Base-by-base conservation (phyloP, 2,329 filamentous ascomycete genomes). In the Colletotrichum incanum region DNA sequence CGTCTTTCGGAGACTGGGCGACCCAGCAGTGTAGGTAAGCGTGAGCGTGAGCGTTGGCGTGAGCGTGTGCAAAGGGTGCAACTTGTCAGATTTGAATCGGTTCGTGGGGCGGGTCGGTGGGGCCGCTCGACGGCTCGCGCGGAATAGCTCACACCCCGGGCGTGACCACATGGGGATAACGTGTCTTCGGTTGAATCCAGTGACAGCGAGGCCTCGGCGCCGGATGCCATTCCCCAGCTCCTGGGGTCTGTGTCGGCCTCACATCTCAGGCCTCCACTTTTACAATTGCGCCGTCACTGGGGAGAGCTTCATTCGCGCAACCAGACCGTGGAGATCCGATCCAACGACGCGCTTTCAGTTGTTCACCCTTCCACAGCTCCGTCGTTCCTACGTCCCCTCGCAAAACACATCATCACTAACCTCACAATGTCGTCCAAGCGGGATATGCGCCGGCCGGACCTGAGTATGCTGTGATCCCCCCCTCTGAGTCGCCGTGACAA, bases 381-480 rank as follows among this genome's bases (percentile, higher is more conserved):
- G 60, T 64, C 23, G 50, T 50, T 45, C 20, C 50, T 41, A 34
- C 26, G 16, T 26, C 4, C 37, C 28, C 39, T 63, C 37, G 63
- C 52, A 45, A 52, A 60, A 11, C 41, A 63, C 23, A 28, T 41
- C 31, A 9, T 34, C 43, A 62, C 8, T 28, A 37, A 65, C 26
- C 14, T 31, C 72, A 76, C 55, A 66, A 93, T 94, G 92, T 85
- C 92, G 63, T 86, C 89, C 67, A 92, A 90, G 82, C 94, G 93
- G 82, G 93, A 95, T 80, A 93, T 94, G 92, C 90, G 93, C 74
- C 88, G 93, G 78, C 83, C 87, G 72, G 93, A 95, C 81, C 87
- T 95, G 75, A 89, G 93, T 94, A 88, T 76, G 89, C 81, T 56
- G 23, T 31, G 9, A 41, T n/a, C n/a, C 58, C 47, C 45, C 26